Evolutionary conservation across 164 flowering plant species (phyloP).

Genomic region (Tetrastigma voinierianum): DNA sequence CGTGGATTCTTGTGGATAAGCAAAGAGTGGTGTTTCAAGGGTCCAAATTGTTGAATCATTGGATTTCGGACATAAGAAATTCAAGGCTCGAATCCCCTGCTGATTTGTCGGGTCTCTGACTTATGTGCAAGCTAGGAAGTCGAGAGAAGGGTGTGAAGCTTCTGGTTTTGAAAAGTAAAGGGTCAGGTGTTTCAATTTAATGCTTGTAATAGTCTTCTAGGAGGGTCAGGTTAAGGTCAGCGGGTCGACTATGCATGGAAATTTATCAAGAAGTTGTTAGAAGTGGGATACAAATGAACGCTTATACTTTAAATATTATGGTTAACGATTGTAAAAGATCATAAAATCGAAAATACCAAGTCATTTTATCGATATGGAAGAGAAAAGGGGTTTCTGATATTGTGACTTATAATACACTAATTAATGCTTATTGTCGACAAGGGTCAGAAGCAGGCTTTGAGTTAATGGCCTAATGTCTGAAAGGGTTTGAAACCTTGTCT

Average conservation of each 20-base stretch:
- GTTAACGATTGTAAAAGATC: constrained; percentile 76
- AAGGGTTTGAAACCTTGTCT: constrained; percentile 61
- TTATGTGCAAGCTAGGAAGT: constrained; percentile 82
- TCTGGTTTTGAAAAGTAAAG: constrained; percentile 45
- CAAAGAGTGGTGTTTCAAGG: constrained; percentile 64
- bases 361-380: constrained; percentile 58
- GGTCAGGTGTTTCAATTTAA: constrained; percentile 53
- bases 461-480: constrained; percentile 45
- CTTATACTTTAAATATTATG: constrained; percentile 84
- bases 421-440: constrained; percentile 55
- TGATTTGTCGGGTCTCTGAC: constrained; percentile 81
- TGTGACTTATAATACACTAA: constrained; percentile 75
- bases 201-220: constrained; percentile 82
- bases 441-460: constrained; percentile 69
- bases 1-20: constrained; percentile 67
- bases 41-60: constrained; percentile 60
- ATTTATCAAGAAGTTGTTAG: constrained; percentile 48
- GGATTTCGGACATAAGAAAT: constrained; percentile 21
- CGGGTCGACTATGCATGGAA: constrained; percentile 82
- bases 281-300: constrained; percentile 53
- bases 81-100: constrained; percentile 49
- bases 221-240: constrained; percentile 72
- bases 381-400: constrained; percentile 60
- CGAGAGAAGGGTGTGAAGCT: constrained; percentile 68
- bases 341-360: constrained; percentile 41